These are phyloP conservation scores for Auriculariales sp. DNA, from an alignment of 768 basidiomycete genomes.

Conservation along the genomic window DNA sequence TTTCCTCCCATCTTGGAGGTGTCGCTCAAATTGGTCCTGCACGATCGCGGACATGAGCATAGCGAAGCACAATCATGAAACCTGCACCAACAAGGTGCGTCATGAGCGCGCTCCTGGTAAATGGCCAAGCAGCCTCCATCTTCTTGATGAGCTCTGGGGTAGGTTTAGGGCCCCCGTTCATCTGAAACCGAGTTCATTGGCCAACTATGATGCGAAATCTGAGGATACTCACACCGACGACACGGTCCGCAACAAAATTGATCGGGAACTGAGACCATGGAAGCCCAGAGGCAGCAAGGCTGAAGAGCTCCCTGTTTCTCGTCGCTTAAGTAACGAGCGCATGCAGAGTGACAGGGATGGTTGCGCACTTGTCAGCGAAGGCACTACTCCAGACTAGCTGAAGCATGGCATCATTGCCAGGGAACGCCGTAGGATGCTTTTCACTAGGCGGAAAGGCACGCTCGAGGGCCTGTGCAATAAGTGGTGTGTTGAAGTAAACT, in stretches of 20 bases:
- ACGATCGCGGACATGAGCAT: too few relatives aligned
- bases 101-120: slow-evolving; percentile 24
- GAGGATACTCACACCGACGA: not conserved
- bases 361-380: slow-evolving; percentile 25
- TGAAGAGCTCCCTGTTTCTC: slow-evolving; percentile 23
- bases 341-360: too few relatives aligned
- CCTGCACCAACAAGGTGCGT: slow-evolving; percentile 31
- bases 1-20: slow-evolving; percentile 36
- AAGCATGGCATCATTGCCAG: too few relatives aligned
- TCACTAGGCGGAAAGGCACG: slow-evolving; percentile 35
- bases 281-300: slow-evolving; percentile 22
- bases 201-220: not conserved
- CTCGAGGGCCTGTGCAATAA: slow-evolving; percentile 38
- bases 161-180: slow-evolving; percentile 22
- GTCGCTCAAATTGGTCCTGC: slow-evolving; percentile 23
- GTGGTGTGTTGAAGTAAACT: slow-evolving; percentile 43
- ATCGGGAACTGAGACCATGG: slow-evolving; percentile 34
- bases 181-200: slow-evolving; percentile 3
- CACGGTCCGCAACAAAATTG: slow-evolving; percentile 36
- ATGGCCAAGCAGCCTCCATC: slow-evolving; percentile 18
- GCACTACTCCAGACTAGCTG: too few relatives aligned
- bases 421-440: slow-evolving; percentile 35
- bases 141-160: slow-evolving; percentile 11
- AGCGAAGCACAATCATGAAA: too few relatives aligned
- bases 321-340: too few relatives aligned